Evolutionary conservation across 148 eudicot species (phyloP).

Genomic region (Salicornia ramosissima): DNA sequence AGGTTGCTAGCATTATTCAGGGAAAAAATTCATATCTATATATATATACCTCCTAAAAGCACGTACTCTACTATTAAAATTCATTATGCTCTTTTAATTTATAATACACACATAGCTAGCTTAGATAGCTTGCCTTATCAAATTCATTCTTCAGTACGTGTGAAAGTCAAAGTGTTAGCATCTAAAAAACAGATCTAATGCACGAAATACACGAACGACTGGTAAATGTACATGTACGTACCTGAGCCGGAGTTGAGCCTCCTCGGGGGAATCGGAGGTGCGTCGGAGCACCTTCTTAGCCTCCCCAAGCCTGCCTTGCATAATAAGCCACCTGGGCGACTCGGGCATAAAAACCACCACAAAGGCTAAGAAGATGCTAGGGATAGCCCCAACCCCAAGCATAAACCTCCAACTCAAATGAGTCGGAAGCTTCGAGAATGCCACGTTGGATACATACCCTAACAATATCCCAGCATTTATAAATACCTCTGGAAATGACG

Average conservation of each 20-base stretch:
- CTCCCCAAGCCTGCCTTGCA: conserved; percentile 72
- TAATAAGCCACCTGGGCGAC: conserved; percentile 78
- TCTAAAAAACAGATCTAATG: too few relatives aligned
- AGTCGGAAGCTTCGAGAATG: conserved; percentile 48
- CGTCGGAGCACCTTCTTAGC: conserved; percentile 49
- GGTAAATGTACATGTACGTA: too few relatives aligned
- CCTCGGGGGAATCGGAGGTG: conserved; percentile 56
- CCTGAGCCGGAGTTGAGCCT: conserved; percentile 44
- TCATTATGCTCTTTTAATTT: too few relatives aligned
- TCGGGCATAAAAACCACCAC: conserved; percentile 72
- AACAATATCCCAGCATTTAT: conserved; percentile 60
- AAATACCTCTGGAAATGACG: conserved; percentile 83
- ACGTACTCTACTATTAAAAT: too few relatives aligned
- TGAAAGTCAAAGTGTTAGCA: too few relatives aligned
- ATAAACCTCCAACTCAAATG: conserved; percentile 68
- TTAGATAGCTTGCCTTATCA: too few relatives aligned
- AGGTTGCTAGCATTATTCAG: too few relatives aligned
- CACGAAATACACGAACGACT: too few relatives aligned
- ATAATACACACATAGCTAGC: too few relatives aligned
- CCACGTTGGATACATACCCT: conserved; percentile 66
- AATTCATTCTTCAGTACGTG: too few relatives aligned
- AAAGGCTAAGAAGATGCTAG: conserved; percentile 48
- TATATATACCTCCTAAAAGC: too few relatives aligned
- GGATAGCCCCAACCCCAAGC: conserved; percentile 72
- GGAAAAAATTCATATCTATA: too few relatives aligned